Evolutionary conservation across 352 stramenopile genomes (phyloP), one percentile per base, ranked within the genome.

Genomic region (Globisporangium okanoganense): DNA sequence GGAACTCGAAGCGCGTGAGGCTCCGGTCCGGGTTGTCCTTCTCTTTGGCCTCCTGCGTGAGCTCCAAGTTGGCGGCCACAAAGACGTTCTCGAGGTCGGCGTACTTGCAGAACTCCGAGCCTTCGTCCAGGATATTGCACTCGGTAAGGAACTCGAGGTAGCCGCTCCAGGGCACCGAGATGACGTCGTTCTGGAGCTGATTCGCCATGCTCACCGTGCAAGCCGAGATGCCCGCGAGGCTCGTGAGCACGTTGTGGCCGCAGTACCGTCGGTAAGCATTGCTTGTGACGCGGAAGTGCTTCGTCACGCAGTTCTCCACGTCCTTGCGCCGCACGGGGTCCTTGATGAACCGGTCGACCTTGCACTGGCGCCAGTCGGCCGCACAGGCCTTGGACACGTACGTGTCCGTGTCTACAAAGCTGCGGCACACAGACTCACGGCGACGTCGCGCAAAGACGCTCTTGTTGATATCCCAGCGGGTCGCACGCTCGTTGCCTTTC

Each of bases 31-130:
- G 79, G 51, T 92, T 92, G 67, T 92, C 82, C 43, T 88, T 88
- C 58, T 87, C 79, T 50, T 92, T 92, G 7, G 79, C 82, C 20
- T 92, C 82, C 47, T 86, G 72, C 4, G 82, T 92, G 51, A 92
- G 72, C 65, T 92, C 82, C 1, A 92, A 73, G 47, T 92, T 92
- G 14, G 82, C 82, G 2, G 82, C 82, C 14, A 92, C 82, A 51
- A 92, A 92, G n/a, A 92, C 73, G 58, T 92, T 92, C 58, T 92
- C 82, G 12, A 87, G 70, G 65, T 92, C 82, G 5, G 79, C 77
- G 13, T 73, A 55, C 38, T 76, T 79, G 61, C 82, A 92, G 38
- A 75, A 87, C 38, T 92, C 82, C 1, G 82, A 92, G 22, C 20
- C 56, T 22, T 92, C 82, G 67, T 92, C 82, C 43, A 92, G 49